Conservation (phyloP, 163 green algal genomes). For the Scenedesmus sp. region DNA sequence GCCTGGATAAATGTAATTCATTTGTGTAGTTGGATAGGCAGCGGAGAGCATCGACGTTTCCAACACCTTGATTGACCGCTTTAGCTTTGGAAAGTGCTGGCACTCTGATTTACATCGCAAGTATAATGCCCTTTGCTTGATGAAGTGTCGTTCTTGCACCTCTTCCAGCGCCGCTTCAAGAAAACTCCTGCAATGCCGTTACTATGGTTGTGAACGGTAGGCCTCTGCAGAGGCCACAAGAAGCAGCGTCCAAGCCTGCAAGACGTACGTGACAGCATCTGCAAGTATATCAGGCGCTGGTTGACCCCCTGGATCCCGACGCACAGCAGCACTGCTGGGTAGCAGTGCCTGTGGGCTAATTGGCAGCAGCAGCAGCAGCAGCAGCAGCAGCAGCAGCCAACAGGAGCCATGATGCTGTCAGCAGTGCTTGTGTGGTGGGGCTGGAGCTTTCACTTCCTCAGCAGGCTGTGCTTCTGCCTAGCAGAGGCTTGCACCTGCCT, state of each 20-base stretch:
- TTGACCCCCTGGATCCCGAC: not conserved
- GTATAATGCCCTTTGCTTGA: too few relatives aligned
- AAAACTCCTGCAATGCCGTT: not conserved
- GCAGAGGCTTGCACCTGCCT: not conserved
- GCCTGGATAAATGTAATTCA: too few relatives aligned
- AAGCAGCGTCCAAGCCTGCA: not conserved
- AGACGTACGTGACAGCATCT: not conserved
- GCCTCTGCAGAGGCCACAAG: not conserved
- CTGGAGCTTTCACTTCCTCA: conserved; percentile 39
- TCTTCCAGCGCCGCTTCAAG: not conserved
- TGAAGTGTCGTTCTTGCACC: not conserved
- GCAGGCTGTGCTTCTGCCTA: conserved; percentile 17
- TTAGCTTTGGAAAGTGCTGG: too few relatives aligned
- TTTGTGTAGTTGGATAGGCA: too few relatives aligned
- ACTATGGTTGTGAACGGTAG: not conserved
- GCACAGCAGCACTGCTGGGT: not conserved
- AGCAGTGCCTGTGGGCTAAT: not conserved
- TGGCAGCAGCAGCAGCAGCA: not conserved
- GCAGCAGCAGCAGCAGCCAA: not conserved
- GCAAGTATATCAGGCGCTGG: not conserved
- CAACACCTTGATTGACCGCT: too few relatives aligned
- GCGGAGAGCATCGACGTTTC: too few relatives aligned
- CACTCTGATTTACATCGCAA: too few relatives aligned
- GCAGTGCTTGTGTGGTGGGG: conserved; percentile 12
- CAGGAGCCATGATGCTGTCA: conserved; percentile 15